phyloP scores from a whole-genome alignment of 2,329 filamentous ascomycete species.

The Penicillium sp. region DNA sequence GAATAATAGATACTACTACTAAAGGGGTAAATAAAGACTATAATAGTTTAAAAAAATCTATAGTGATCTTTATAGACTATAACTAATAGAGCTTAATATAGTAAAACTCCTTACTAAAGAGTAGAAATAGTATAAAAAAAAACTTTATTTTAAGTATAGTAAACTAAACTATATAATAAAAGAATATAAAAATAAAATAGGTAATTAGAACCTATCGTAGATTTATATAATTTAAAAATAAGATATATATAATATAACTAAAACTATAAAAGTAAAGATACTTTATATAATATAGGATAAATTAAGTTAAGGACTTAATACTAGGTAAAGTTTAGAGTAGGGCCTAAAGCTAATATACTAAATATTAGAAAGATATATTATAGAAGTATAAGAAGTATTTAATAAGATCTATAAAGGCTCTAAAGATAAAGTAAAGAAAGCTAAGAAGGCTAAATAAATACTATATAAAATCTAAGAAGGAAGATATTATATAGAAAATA shows the following conservation, averaged over 20 bases:
- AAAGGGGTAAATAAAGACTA: too few species aligned
- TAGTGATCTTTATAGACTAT: constrained; percentile 3
- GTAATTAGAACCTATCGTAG: neutral
- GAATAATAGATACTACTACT: neutral
- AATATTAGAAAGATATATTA: neutral
- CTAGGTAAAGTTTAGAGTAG: neutral
- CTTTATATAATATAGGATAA: neutral
- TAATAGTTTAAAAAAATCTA: too few species aligned
- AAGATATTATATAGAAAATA: neutral
- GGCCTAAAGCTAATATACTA: neutral
- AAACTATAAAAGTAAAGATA: neutral
- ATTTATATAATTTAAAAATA: neutral
- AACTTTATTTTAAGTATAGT: constrained; percentile 6
- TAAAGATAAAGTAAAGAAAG: too few species aligned
- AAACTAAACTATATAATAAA: constrained; percentile 1
- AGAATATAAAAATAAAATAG: neutral
- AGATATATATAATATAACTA: neutral
- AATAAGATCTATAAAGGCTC: too few species aligned
- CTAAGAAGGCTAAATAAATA: neutral
- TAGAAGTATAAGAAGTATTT: too few species aligned
- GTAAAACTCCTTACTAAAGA: constrained; percentile 1
- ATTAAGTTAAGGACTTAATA: neutral
- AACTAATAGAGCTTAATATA: constrained; percentile 6
- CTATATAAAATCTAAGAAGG: neutral
- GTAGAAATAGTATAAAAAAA: neutral